A percentile compares a stretch with the other conserved stretches of the same genome.
phyloP scores from a whole-genome alignment of 768 basidiomycete species.

The Pleurotus sapidus region DNA sequence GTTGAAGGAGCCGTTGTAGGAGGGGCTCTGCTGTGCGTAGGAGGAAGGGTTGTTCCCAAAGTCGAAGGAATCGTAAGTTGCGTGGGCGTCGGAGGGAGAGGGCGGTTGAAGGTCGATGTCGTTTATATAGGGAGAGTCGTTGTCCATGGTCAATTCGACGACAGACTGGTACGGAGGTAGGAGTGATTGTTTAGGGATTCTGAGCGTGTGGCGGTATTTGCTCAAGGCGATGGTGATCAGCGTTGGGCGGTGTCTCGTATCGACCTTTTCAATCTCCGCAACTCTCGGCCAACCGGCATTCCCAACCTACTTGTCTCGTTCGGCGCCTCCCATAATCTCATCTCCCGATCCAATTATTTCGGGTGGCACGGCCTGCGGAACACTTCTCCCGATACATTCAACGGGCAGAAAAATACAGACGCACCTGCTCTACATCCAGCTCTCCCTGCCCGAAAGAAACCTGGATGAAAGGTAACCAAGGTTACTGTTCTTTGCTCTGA shows the following conservation, averaged over 20 bases:
- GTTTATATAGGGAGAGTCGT: conserved; percentile 15
- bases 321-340: no score
- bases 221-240: not conserved
- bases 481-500: no score
- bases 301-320: not conserved
- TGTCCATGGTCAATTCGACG: not conserved
- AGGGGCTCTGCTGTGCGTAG: conserved; percentile 36
- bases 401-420: no score
- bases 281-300: not conserved
- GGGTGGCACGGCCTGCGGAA: not conserved
- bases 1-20: conserved; percentile 65
- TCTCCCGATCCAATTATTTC: no score
- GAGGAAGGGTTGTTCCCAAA: conserved; percentile 28
- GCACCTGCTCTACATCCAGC: no score
- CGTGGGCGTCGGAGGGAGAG: conserved; percentile 17
- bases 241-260: conserved; percentile 3
- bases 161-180: not conserved
- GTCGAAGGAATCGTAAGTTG: conserved; percentile 20
- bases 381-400: no score
- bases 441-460: no score
- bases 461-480: no score
- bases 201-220: not conserved
- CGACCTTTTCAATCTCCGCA: not conserved
- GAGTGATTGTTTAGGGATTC: not conserved
- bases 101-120: conserved; percentile 22